Conservation (phyloP, 345 rosid genomes). For the Litchi chinensis region DNA sequence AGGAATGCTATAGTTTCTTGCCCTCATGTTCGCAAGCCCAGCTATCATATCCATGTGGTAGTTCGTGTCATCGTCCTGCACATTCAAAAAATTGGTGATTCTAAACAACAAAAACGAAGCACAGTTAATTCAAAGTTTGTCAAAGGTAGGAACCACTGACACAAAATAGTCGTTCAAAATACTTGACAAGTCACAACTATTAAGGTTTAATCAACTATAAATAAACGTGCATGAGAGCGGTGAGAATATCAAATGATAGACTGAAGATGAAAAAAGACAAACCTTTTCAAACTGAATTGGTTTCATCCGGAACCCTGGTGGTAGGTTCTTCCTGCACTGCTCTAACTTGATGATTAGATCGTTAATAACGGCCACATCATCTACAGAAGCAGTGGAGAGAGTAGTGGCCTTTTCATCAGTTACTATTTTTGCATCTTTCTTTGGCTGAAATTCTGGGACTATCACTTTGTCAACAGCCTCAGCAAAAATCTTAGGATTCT, state of each 20-base stretch:
- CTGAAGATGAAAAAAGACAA: constrained; percentile 1
- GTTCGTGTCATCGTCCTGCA: constrained; percentile 96
- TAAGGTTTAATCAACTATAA: not conserved
- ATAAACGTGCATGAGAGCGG: not conserved
- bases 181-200: not conserved
- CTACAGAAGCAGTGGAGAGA: constrained; percentile 71
- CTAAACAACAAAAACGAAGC: too few species aligned
- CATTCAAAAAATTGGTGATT: constrained; percentile 7
- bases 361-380: constrained; percentile 78
- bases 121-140: too few species aligned
- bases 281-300: constrained; percentile 99
- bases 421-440: constrained; percentile 73
- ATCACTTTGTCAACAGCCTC: constrained; percentile 77
- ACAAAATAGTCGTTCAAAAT: not conserved
- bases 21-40: constrained; percentile 99
- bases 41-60: constrained; percentile 99
- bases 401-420: constrained; percentile 94
- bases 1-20: constrained; percentile 92
- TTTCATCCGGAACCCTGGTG: constrained; percentile 72
- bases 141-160: not conserved
- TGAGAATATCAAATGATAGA: not conserved
- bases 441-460: constrained; percentile 91
- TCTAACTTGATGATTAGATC: constrained; percentile 69
- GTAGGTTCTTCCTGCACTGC: constrained; percentile 56
- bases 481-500: constrained; percentile 55